Evolutionary conservation across 176 grass and related monocot genomes (phyloP).

Genomic region (Themeda triandra): DNA sequence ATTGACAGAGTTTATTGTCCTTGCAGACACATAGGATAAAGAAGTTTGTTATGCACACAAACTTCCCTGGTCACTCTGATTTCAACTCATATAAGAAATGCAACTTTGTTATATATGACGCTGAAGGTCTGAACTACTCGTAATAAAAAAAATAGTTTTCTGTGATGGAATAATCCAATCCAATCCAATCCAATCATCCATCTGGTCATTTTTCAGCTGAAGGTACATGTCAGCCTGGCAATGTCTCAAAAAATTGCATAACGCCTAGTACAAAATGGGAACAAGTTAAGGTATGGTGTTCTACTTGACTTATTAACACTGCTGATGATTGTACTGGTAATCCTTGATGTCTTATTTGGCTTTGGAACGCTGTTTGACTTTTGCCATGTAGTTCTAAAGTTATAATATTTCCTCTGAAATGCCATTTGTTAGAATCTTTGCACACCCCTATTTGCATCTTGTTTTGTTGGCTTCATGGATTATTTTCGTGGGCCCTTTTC

Average conservation of each 20-base stretch:
- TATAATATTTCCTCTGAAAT: constrained; percentile 13
- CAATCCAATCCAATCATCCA: background rate
- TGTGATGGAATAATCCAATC: constrained; percentile 5
- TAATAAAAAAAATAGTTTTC: background rate
- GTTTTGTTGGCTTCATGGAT: background rate
- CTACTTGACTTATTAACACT: constrained; percentile 1
- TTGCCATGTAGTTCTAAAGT: background rate
- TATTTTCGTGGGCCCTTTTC: background rate
- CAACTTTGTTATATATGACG: constrained; percentile 90
- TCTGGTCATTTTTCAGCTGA: constrained; percentile 53
- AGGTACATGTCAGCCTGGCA: constrained; percentile 52
- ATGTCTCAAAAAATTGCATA: constrained; percentile 71
- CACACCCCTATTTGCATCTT: background rate
- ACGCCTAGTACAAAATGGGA: constrained; percentile 88
- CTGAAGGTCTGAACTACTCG: constrained; percentile 57
- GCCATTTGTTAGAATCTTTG: background rate
- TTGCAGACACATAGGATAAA: constrained; percentile 92
- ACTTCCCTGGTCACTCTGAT: constrained; percentile 91
- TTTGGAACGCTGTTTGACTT: background rate
- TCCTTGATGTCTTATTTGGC: background rate
- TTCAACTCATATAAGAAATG: constrained; percentile 98
- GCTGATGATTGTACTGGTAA: background rate
- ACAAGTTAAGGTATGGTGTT: constrained; percentile 76
- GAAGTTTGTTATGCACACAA: constrained; percentile 99
- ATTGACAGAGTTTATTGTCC: constrained; percentile 13